Conservation (phyloP, 129 eudicot genomes). For the Scalesia atractyloides region DNA sequence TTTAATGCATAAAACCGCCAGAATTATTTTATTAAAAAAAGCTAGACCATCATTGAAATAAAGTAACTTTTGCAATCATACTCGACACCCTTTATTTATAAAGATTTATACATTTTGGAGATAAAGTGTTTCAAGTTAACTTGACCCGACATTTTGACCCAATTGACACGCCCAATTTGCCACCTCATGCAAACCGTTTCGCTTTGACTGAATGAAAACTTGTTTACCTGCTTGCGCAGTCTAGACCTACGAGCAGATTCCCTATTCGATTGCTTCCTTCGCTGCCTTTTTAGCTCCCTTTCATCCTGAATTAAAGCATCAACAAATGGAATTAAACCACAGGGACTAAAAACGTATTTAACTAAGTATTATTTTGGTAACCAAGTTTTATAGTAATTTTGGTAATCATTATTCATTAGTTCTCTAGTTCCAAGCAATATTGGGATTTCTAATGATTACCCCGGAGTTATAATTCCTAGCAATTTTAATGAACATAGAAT, state of each 20-base stretch:
- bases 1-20: background rate
- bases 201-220: background rate
- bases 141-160: slow-evolving; percentile 4
- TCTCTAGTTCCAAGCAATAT: slow-evolving; percentile 8
- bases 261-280: slow-evolving; percentile 97
- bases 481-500: background rate
- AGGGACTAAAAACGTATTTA: too few relatives aligned
- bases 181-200: background rate
- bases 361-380: background rate
- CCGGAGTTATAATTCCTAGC: background rate
- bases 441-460: background rate
- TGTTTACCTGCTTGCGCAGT: slow-evolving; percentile 86
- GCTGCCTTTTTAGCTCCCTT: slow-evolving; percentile 93
- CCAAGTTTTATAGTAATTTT: background rate
- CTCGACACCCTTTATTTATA: background rate
- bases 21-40: background rate
- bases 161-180: background rate
- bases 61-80: background rate
- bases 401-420: too few relatives aligned
- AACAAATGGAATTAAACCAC: slow-evolving; percentile 12
- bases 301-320: slow-evolving; percentile 71
- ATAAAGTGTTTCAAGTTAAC: background rate
- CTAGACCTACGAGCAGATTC: slow-evolving; percentile 99
- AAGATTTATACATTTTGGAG: background rate
- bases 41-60: background rate